Base-by-base conservation (phyloP, 768 basidiomycete genomes). In the Paxillus rubicundulus region DNA sequence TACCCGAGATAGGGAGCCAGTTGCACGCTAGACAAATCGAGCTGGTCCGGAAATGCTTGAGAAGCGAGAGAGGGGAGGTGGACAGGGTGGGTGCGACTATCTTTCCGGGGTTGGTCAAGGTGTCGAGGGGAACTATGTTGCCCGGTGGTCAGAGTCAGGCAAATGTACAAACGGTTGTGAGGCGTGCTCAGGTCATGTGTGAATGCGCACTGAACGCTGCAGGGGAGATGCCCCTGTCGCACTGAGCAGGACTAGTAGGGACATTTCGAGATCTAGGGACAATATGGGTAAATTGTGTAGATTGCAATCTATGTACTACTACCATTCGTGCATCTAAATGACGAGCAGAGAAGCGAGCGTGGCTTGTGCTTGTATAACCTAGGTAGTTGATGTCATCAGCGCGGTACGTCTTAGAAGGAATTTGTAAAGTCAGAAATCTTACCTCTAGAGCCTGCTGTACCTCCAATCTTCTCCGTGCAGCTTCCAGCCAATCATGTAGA, bases 401-500 rank as follows among this genome's bases (percentile, higher is more conserved):
- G 14, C 46, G 17, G 17, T 30, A 49, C 9, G 45, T 16, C 8
- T 0, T 13, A 33, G n/a, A 10, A n/a, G 18, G 45, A 21, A 40
- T 36, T 36, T 13, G 0, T 38, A 4, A 44, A 42, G 45, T 16
- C 36, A 4, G 12, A 33, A 49, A 30, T 1, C 61, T 50, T 60
- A 91, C 92, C 77, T 95, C 88, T 59, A 99, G 69, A 38, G 93
- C 91, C 70, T 98, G 96, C 68, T 90, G 78, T 30, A 97, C 93
- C 72, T 97, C 92, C 55, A 99, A 69, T 66, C 94, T 79, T 64
- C 81, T 77, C 58, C 96, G 77, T 9, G 93, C 94, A 61, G 92
- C 93, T 60, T 85, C 84, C 37, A 99, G 73, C 97, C 96, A 99
- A 71, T 98, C 96, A 33, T 77, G 72, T 47, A 90, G 61, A 40